Percentiles rank a stretch among this genome's conserved stretches.
These are phyloP conservation scores for Delphinella strobiligena DNA, from an alignment of 2,329 filamentous ascomycete genomes.

Conservation along the genomic window DNA sequence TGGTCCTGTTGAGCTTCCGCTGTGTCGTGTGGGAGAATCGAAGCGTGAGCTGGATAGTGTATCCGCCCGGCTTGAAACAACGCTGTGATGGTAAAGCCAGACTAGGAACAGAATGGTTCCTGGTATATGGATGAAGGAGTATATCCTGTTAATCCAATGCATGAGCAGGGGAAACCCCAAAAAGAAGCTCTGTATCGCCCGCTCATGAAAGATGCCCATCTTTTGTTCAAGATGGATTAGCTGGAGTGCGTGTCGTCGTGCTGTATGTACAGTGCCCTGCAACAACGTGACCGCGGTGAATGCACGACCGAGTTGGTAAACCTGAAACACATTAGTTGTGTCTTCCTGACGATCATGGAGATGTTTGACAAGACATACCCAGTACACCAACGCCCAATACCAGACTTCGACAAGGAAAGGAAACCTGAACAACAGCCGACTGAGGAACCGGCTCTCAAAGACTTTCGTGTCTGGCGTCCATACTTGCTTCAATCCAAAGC, in stretches of 20 bases:
- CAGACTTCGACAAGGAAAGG: conserved; percentile 64
- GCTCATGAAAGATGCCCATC: conserved; percentile 54
- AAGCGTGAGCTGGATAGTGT: conserved; percentile 13
- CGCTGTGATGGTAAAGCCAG: conserved; percentile 59
- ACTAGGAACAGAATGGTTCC: conserved; percentile 60
- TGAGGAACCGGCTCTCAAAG: conserved; percentile 49
- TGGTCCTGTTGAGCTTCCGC: conserved; percentile 37
- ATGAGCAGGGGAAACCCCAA: conserved; percentile 44
- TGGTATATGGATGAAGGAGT: conserved; percentile 69
- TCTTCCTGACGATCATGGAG: not conserved
- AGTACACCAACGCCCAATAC: conserved; percentile 69
- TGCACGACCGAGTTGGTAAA: conserved; percentile 63
- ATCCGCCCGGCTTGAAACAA: conserved; percentile 46
- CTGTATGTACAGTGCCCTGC: conserved; percentile 55
- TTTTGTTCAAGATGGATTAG: conserved; percentile 54
- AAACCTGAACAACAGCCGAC: conserved; percentile 51
- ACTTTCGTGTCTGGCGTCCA: conserved; percentile 49
- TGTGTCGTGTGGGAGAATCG: no score
- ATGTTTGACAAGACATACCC: conserved; percentile 39
- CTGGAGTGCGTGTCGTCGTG: conserved; percentile 55
- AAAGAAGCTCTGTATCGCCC: conserved; percentile 48
- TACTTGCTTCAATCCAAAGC: conserved; percentile 36
- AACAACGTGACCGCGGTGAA: conserved; percentile 58
- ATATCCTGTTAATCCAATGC: conserved; percentile 59
- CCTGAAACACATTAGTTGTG: conserved; percentile 34